These are phyloP conservation scores for Paracamarosporium sp. DNA, from an alignment of 2,329 filamentous ascomycete genomes.

Conservation along the genomic window DNA sequence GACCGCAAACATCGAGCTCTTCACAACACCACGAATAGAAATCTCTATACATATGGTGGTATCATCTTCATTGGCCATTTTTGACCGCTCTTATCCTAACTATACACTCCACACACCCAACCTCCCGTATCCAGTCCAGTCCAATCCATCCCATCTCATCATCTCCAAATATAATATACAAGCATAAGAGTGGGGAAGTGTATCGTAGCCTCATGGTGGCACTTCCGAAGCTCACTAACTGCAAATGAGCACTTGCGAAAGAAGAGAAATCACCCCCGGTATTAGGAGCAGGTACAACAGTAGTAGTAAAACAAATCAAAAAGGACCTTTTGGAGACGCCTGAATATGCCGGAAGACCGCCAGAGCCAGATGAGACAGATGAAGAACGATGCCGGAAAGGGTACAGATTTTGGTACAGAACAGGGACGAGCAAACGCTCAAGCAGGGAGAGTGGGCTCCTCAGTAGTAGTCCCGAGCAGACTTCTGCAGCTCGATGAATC, in stretches of 20 bases:
- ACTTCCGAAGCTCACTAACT: neutral
- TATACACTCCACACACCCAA: neutral
- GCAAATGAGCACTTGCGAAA: conserved; percentile 1
- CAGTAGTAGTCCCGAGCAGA: conserved; percentile 88
- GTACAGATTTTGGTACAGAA: conserved; percentile 25
- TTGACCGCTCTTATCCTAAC: neutral
- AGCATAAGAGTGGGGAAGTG: conserved; percentile 27
- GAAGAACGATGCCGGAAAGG: conserved; percentile 6
- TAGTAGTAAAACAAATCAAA: conserved; percentile 22
- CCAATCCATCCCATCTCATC: neutral
- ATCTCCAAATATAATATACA: conserved; percentile 20
- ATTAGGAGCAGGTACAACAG: neutral
- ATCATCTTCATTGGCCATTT: neutral
- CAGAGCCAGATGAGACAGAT: conserved; percentile 15
- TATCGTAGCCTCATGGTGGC: conserved; percentile 12
- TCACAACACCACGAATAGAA: too few species aligned
- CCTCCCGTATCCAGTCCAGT: neutral
- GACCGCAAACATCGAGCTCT: too few species aligned
- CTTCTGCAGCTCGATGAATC: conserved; percentile 98
- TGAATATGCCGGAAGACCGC: conserved; percentile 31
- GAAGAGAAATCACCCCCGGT: conserved; percentile 17
- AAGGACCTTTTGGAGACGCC: conserved; percentile 39
- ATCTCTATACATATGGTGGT: neutral
- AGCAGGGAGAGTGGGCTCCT: conserved; percentile 30
- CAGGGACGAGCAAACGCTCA: neutral